A percentile compares a stretch with the other conserved stretches of the same genome.
These are phyloP conservation scores for Morella rubra DNA, from an alignment of 306 rosid species.

Conservation along the genomic window DNA sequence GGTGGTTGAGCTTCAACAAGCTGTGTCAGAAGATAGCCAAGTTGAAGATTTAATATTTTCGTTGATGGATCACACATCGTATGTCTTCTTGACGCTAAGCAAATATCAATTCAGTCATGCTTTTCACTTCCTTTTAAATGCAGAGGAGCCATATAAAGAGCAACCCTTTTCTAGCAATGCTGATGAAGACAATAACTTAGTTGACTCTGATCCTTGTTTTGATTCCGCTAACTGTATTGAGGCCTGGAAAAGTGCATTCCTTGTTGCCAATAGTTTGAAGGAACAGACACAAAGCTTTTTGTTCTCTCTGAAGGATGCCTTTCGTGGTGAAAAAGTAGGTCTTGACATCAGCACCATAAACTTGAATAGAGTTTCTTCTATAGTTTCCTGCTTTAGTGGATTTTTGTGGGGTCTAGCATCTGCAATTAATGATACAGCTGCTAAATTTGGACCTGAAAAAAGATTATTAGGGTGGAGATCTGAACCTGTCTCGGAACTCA, in stretches of 20 bases:
- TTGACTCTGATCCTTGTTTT: conserved; percentile 35
- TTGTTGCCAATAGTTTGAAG: conserved; percentile 52
- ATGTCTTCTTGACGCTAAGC: conserved; percentile 55
- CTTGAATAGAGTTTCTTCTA: conserved; percentile 54
- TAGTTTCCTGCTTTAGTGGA: conserved; percentile 68
- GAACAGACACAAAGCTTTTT: conserved; percentile 50
- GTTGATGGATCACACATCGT: conserved; percentile 76
- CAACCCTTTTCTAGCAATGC: conserved; percentile 31
- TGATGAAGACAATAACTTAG: conserved; percentile 40
- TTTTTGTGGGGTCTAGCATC: conserved; percentile 71
- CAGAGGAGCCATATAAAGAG: conserved; percentile 43
- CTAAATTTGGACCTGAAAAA: conserved; percentile 29
- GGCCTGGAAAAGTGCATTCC: conserved; percentile 50
- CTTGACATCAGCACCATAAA: conserved; percentile 28
- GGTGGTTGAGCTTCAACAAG: conserved; percentile 50
- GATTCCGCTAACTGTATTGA: conserved; percentile 38
- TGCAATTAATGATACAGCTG: conserved; percentile 37
- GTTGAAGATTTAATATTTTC: conserved; percentile 52
- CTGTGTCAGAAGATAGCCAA: conserved; percentile 40
- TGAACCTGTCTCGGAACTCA: conserved; percentile 44
- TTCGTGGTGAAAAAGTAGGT: conserved; percentile 35
- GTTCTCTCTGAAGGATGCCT: conserved; percentile 41
- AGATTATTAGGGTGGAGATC: conserved; percentile 40
- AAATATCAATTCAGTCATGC: conserved; percentile 49
- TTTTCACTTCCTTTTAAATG: conserved; percentile 33